phyloP scores from a whole-genome alignment of 805 yeast species.

The Myxozyma vanderwaltii region DNA sequence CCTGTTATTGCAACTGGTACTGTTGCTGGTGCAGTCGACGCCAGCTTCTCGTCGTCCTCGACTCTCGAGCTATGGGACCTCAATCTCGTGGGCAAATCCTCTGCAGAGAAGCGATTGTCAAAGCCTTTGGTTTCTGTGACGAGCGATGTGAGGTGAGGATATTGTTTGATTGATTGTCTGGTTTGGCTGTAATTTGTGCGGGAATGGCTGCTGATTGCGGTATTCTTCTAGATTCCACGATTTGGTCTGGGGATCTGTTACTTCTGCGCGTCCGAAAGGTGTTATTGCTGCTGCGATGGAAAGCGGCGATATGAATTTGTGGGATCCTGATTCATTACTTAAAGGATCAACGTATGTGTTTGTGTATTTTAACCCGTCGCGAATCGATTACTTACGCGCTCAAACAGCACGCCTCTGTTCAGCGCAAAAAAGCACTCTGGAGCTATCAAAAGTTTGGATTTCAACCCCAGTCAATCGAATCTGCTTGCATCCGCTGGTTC shows the following conservation, averaged over 20 bases:
- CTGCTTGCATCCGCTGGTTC: conserved; percentile 84
- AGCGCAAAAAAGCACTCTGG: conserved; percentile 53
- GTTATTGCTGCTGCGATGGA: conserved; percentile 88
- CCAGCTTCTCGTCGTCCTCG: conserved; percentile 77
- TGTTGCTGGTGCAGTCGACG: conserved; percentile 94
- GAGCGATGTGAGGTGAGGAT: conserved; percentile 54
- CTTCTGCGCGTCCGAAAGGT: conserved; percentile 53
- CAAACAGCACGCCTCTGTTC: conserved; percentile 3
- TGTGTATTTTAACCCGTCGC: background rate
- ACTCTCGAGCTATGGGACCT: conserved; percentile 80
- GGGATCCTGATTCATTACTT: conserved; percentile 60
- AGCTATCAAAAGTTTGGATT: conserved; percentile 69
- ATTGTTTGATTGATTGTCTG: background rate
- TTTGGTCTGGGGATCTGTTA: conserved; percentile 75
- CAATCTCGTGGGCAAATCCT: conserved; percentile 42
- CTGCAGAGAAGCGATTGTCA: conserved; percentile 39
- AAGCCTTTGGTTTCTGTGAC: conserved; percentile 50
- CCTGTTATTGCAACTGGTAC: conserved; percentile 89
- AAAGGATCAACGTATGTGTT: conserved; percentile 20
- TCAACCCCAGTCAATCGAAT: conserved; percentile 72
- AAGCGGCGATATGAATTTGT: conserved; percentile 74
- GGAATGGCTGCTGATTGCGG: conserved; percentile 11
- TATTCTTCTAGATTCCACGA: conserved; percentile 59
- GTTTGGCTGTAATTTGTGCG: background rate
- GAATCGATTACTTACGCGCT: background rate